Conservation (phyloP, 805 yeast genomes). For the Zygosaccharomyces lentus region DNA sequence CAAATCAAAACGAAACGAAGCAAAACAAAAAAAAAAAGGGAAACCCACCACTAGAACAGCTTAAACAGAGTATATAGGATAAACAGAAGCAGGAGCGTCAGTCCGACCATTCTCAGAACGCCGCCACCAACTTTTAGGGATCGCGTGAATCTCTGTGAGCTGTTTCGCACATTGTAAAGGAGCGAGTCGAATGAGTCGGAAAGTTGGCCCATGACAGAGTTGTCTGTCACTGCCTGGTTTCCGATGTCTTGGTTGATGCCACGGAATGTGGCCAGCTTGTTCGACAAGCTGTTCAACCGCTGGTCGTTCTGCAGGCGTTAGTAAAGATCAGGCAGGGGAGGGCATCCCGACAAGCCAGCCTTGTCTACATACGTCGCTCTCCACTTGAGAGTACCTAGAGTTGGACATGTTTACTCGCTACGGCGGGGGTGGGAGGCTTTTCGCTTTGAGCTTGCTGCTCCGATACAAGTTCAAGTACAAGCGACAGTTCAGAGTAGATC, state of each 20-base stretch:
- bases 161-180: conserved; percentile 45
- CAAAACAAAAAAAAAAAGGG: conserved; percentile 9
- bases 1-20: too few species aligned
- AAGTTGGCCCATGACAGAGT: conserved; percentile 39
- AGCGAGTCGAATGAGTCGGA: conserved; percentile 50
- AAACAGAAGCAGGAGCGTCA: conserved; percentile 51
- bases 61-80: conserved; percentile 53
- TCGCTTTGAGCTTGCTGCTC: not conserved
- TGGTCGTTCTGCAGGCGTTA: conserved; percentile 48
- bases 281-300: conserved; percentile 58
- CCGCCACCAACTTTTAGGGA: conserved; percentile 57
- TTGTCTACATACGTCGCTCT: conserved; percentile 24
- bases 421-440: not conserved
- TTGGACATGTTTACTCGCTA: conserved; percentile 25
- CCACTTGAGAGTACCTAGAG: conserved; percentile 33
- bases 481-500: conserved; percentile 39
- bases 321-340: not conserved
- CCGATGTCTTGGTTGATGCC: conserved; percentile 66
- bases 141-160: conserved; percentile 50
- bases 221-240: conserved; percentile 55
- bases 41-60: conserved; percentile 40
- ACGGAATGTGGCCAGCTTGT: conserved; percentile 60
- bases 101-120: conserved; percentile 53
- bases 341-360: not conserved
- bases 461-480: not conserved